phyloP scores from a whole-genome alignment of 352 stramenopile genomes.

The Stramenopiles sp. region DNA sequence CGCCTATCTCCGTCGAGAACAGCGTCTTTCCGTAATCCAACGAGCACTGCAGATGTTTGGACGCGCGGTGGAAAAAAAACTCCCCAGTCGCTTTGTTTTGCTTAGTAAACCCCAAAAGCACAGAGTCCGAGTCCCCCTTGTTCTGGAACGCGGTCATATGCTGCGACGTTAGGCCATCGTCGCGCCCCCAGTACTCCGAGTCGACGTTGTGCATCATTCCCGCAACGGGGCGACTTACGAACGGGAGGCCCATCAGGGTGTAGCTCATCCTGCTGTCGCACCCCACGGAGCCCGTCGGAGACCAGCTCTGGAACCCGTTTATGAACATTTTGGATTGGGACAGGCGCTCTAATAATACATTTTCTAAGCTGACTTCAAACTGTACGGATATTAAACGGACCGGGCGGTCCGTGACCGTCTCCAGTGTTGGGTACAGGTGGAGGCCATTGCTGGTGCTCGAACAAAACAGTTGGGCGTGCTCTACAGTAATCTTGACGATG shows the following conservation, averaged over 20 bases:
- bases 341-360: neutral
- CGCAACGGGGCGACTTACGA: neutral
- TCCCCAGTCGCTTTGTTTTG: slow-evolving; percentile 4
- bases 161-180: neutral
- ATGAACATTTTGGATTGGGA: slow-evolving; percentile 13
- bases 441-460: slow-evolving; percentile 1
- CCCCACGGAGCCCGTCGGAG: neutral
- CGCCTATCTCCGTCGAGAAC: slow-evolving; percentile 8
- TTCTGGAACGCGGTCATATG: slow-evolving; percentile 9
- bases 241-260: neutral
- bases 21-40: slow-evolving; percentile 8
- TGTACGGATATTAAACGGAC: neutral
- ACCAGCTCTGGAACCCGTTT: slow-evolving; percentile 9
- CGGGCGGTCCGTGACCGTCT: neutral
- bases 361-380: slow-evolving; percentile 9
- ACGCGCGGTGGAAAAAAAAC: neutral
- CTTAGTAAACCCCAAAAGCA: slow-evolving; percentile 11
- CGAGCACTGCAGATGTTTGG: neutral
- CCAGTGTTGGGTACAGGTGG: neutral
- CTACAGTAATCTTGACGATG: slow-evolving; percentile 5
- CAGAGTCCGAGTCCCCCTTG: neutral
- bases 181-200: slow-evolving; percentile 3
- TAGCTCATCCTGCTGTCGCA: slow-evolving; percentile 4
- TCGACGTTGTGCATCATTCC: slow-evolving; percentile 1
- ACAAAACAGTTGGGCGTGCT: slow-evolving; percentile 2